A percentile compares a stretch with the other conserved stretches of the same genome.
Evolutionary conservation across 2,329 filamentous ascomycete species (phyloP).

Genomic region (Colletotrichum liriopes): DNA sequence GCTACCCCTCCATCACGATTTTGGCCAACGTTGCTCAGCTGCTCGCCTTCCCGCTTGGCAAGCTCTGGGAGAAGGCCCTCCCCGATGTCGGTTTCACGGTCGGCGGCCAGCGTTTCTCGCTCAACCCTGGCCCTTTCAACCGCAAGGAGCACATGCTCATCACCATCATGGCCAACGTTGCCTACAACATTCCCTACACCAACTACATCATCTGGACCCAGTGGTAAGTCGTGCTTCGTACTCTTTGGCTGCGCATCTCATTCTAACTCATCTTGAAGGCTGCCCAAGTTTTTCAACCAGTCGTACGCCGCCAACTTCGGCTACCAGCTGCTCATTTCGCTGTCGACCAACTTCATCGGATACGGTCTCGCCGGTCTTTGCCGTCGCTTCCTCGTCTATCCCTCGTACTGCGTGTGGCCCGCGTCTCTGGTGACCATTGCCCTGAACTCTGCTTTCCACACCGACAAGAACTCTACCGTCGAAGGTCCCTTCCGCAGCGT

Average conservation of each 20-base stretch:
- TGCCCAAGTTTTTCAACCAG: slow-evolving; percentile 62
- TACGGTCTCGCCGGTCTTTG: slow-evolving; percentile 62
- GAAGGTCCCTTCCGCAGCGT: slow-evolving; percentile 52
- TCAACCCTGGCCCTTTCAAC: slow-evolving; percentile 66
- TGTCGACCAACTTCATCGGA: slow-evolving; percentile 65
- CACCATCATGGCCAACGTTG: slow-evolving; percentile 69
- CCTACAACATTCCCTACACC: slow-evolving; percentile 59
- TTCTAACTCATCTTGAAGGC: slow-evolving; percentile 6
- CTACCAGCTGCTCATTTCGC: slow-evolving; percentile 61
- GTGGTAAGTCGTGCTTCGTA: slow-evolving; percentile 23
- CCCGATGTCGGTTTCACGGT: slow-evolving; percentile 52
- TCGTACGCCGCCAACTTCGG: slow-evolving; percentile 57
- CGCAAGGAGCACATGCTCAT: slow-evolving; percentile 70
- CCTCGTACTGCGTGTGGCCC: slow-evolving; percentile 64
- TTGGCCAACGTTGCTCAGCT: slow-evolving; percentile 56
- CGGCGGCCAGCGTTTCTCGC: slow-evolving; percentile 53
- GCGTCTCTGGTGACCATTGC: slow-evolving; percentile 61
- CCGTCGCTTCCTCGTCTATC: slow-evolving; percentile 62
- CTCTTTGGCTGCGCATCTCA: neutral
- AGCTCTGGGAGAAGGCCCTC: slow-evolving; percentile 53
- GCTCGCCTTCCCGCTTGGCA: slow-evolving; percentile 55
- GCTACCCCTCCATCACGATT: slow-evolving; percentile 55
- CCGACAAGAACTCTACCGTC: slow-evolving; percentile 49
- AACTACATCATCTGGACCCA: slow-evolving; percentile 62
- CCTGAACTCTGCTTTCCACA: slow-evolving; percentile 60